phyloP scores from a whole-genome alignment of 805 yeast species.

The Kuraishia molischiana region DNA sequence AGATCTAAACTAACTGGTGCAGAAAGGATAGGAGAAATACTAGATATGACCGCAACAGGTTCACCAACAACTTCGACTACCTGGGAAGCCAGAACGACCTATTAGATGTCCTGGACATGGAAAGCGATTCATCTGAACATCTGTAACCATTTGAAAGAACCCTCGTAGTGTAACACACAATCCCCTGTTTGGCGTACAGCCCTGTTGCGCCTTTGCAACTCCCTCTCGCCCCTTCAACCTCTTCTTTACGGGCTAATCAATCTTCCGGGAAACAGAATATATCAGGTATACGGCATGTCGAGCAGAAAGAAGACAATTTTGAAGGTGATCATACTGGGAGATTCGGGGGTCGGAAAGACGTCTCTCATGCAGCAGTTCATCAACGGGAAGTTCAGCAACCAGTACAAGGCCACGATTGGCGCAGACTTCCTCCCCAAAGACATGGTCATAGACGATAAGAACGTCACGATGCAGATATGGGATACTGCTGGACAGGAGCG shows the following conservation, averaged over 20 bases:
- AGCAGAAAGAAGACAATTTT: slow-evolving; percentile 66
- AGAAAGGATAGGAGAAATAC: slow-evolving; percentile 5
- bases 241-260: too few relatives aligned
- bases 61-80: slow-evolving; percentile 22
- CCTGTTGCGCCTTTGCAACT: too few relatives aligned
- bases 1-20: slow-evolving; percentile 7
- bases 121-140: too few relatives aligned
- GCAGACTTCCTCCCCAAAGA: slow-evolving; percentile 96
- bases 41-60: slow-evolving; percentile 11
- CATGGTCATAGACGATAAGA: slow-evolving; percentile 72
- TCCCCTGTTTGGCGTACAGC: too few relatives aligned
- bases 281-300: slow-evolving; percentile 30
- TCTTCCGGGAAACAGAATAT: too few relatives aligned
- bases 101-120: slow-evolving; percentile 26
- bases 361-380: slow-evolving; percentile 96
- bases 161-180: too few relatives aligned
- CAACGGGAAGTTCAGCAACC: slow-evolving; percentile 87
- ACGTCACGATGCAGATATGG: slow-evolving; percentile 85
- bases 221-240: too few relatives aligned
- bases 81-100: slow-evolving; percentile 30
- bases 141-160: too few relatives aligned
- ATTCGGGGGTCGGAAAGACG: slow-evolving; percentile 96
- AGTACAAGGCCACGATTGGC: slow-evolving; percentile 96
- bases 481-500: slow-evolving; percentile 99
- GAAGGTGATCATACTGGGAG: slow-evolving; percentile 89